Base-by-base conservation (phyloP, 106 monocot species). In the Narthecium ossifragum region DNA sequence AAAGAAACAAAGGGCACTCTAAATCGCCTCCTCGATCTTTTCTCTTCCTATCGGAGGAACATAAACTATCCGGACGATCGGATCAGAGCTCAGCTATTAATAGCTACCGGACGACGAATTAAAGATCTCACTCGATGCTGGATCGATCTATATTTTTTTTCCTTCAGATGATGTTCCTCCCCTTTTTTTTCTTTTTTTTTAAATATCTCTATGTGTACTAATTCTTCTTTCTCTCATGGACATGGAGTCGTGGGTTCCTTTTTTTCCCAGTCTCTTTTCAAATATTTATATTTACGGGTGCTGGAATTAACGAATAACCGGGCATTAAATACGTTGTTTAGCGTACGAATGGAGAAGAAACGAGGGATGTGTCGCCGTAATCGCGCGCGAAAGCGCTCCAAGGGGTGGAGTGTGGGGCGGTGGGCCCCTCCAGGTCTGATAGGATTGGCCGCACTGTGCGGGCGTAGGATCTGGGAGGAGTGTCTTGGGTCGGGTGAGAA, bases 341-440 rank as follows among this genome's bases (percentile, higher is more conserved):
- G 27, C 30, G 4, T 7, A 5, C 26, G 26, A 21, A 6, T 6
- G 8, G 24, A 13, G 28, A 26, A 37, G 40, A 59, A 41, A 60
- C 41, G 39, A 60, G 60, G 43, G 37, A 45, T 26, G 41, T 30
- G 60, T 27, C 43, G 60, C 45, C 43, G 26, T 60, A 43, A 60
- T 60, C 26, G 25, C 60, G 60, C 60, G 60, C 60, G 43, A 59
- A 59, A 50, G 49, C 49, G 49, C 14, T 43, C 36, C 11, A 0
- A 43, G 10, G 9, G 1, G 43, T 13, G 43, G 5, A 43, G 43
- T 43, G 17, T 17, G 14, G 43, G 43, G 43, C 43, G 17, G 10
- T 13, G 43, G 43, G 43, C 9, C 43, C 43, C 43, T 17, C 43
- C 17, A 18, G 43, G 17, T 43, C 43, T n/a, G n/a, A n/a, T n/a